A percentile compares a stretch with the other conserved stretches of the same genome.
These are phyloP conservation scores for Cystobasidium slooffiae DNA, from an alignment of 1,284 basidiomycete genomes.

Conservation along the genomic window DNA sequence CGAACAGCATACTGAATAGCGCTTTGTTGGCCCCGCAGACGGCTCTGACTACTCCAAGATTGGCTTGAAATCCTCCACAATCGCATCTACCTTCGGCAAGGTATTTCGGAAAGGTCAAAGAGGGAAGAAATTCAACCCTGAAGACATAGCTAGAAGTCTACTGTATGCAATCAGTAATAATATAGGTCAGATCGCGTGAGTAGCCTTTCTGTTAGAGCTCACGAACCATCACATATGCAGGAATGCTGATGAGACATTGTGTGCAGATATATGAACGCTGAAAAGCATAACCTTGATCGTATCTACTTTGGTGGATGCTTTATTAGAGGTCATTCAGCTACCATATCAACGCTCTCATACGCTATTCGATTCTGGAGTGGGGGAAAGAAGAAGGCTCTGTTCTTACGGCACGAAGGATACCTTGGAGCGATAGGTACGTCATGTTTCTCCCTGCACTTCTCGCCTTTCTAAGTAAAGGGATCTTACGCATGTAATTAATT, in stretches of 20 bases:
- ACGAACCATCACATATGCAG: not conserved
- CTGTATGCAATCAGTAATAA: constrained; percentile 98
- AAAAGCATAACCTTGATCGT: constrained; percentile 94
- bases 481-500: too few species aligned
- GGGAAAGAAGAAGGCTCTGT: constrained; percentile 93
- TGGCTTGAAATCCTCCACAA: constrained; percentile 95
- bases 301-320: constrained; percentile 99
- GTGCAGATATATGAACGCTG: constrained; percentile 95
- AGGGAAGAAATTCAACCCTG: constrained; percentile 77
- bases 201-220: constrained; percentile 51
- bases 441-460: constrained; percentile 49
- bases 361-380: constrained; percentile 99
- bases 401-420: constrained; percentile 97
- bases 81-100: constrained; percentile 97
- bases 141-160: constrained; percentile 93
- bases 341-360: constrained; percentile 95
- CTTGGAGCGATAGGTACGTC: constrained; percentile 66
- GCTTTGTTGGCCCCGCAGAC: constrained; percentile 32
- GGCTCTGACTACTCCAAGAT: constrained; percentile 94
- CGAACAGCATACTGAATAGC: too few species aligned
- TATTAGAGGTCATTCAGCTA: constrained; percentile 95
- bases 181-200: constrained; percentile 98
- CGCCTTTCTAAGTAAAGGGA: not conserved
- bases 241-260: not conserved
- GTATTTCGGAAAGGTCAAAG: constrained; percentile 83